phyloP scores from a whole-genome alignment of 306 rosid genomes.

The Fragaria vesca region DNA sequence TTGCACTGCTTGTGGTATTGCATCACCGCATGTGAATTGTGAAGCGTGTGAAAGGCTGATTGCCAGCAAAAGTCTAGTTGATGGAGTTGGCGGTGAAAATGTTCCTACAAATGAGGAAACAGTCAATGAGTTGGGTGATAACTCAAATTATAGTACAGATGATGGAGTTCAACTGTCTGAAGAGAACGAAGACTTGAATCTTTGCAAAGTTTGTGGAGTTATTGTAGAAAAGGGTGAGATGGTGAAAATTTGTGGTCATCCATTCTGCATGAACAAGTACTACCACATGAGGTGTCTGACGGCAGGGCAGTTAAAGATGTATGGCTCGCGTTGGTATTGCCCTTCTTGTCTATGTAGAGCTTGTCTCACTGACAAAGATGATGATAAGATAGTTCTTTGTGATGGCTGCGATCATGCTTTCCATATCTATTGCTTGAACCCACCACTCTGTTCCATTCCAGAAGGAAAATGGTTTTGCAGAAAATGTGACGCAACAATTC shows the following conservation, averaged over 20 bases:
- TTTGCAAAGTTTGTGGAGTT: conserved; percentile 66
- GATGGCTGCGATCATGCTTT: conserved; percentile 94
- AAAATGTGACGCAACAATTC: conserved; percentile 61
- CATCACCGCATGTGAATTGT: conserved; percentile 69
- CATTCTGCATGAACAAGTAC: conserved; percentile 47
- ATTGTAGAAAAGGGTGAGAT: conserved; percentile 43
- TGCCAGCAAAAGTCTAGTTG: conserved; percentile 29
- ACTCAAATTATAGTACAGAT: conserved; percentile 44
- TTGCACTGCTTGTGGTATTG: conserved; percentile 59
- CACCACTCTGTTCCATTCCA: conserved; percentile 60
- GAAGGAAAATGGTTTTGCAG: conserved; percentile 79
- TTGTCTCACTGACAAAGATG: conserved; percentile 67
- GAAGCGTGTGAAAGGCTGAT: conserved; percentile 74
- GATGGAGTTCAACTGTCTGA: conserved; percentile 40
- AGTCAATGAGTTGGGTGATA: conserved; percentile 41
- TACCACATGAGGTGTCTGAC: conserved; percentile 85
- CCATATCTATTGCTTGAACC: conserved; percentile 83
- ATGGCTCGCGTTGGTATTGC: conserved; percentile 73
- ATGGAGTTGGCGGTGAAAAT: conserved; percentile 41
- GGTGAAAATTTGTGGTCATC: conserved; percentile 53
- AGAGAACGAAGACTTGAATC: conserved; percentile 6
- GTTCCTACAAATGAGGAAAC: conserved; percentile 44
- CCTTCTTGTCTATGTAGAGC: conserved; percentile 86
- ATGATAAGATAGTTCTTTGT: conserved; percentile 68
- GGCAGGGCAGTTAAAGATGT: conserved; percentile 47